Evolutionary conservation across 306 rosid genomes (phyloP), one percentile per base, ranked within the genome.

Genomic region (Leucaena leucocephala): DNA sequence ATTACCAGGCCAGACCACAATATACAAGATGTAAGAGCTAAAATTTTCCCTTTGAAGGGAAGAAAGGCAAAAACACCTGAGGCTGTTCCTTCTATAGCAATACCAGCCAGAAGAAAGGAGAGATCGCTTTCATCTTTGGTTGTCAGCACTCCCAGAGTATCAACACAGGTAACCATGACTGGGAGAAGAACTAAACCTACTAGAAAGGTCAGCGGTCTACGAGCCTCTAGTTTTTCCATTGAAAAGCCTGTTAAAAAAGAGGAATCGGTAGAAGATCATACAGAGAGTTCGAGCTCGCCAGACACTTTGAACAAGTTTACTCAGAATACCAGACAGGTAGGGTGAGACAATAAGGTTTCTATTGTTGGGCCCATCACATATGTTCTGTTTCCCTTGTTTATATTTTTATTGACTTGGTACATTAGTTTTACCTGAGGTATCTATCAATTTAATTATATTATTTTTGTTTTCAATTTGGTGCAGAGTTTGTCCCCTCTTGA

Each of bases 91-190:
- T 75, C 82, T 34, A 76, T 71, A 61, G 65, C 86, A 68, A 64
- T 87, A 21, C 90, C 92, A 15, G 86, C 86, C 7, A 89, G 85
- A 83, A 85, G 92, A 81, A 91, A 89, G 82, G 94, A 91, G 81
- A 89, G 90, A 83, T 88, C 92, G 10, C 89, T 85, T 62, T 91
- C 96, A 2, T 88, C 92, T n/a, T 79, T 91, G 87, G 96, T 84
- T 77, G 90, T 91, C 67, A 83, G 75, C 84, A 84, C 91, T 81
- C 93, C 96, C 17, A 87, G 85, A 84, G 93, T 91, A 42, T 81
- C 90, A 6, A 74, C 84, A 45, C 87, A 84, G 75, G 82, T 83
- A 3, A 73, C 85, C 62, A 66, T 84, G 82, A 86, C 90, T 14
- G 95, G 95, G 72, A 88, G 87, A 80, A 82, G 95, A 84, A 82